Evolutionary conservation across 2,329 filamentous ascomycete species (phyloP).

Genomic region (Colletotrichum chrysophilum): DNA sequence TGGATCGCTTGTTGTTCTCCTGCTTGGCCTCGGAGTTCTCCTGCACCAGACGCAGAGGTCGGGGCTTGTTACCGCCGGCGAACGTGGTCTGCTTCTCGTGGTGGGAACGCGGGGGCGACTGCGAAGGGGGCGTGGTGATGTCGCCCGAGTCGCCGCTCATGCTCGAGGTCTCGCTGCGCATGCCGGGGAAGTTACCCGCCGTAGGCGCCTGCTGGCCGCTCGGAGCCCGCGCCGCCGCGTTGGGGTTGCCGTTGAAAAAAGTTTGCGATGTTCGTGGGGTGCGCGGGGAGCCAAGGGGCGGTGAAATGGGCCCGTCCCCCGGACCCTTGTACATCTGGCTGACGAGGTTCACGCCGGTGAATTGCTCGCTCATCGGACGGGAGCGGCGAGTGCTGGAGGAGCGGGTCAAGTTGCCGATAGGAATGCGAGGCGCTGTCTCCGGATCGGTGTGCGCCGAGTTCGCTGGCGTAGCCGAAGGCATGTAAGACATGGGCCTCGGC

Average conservation of each 20-base stretch:
- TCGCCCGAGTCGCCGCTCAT: conserved; percentile 71
- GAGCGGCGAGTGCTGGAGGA: conserved; percentile 58
- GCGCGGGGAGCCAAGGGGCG: conserved; percentile 62
- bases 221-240: conserved; percentile 56
- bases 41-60: conserved; percentile 86
- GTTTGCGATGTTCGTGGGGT: conserved; percentile 67
- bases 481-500: conserved; percentile 62
- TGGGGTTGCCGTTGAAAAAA: conserved; percentile 67
- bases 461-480: conserved; percentile 42
- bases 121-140: conserved; percentile 47
- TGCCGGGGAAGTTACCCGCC: conserved; percentile 73
- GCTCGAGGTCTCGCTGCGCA: conserved; percentile 69
- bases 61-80: conserved; percentile 74
- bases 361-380: conserved; percentile 70
- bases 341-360: conserved; percentile 70
- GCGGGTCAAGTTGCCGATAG: conserved; percentile 64
- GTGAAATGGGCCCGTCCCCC: conserved; percentile 63
- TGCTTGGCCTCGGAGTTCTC: conserved; percentile 65
- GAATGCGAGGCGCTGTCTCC: conserved; percentile 77
- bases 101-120: conserved; percentile 59
- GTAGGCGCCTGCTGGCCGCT: conserved; percentile 50
- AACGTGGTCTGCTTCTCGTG: conserved; percentile 63
- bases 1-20: conserved; percentile 61
- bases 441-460: conserved; percentile 65
- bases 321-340: conserved; percentile 89